phyloP scores from a whole-genome alignment of 2,329 filamentous ascomycete species.

The Triangularia verruculosa region DNA sequence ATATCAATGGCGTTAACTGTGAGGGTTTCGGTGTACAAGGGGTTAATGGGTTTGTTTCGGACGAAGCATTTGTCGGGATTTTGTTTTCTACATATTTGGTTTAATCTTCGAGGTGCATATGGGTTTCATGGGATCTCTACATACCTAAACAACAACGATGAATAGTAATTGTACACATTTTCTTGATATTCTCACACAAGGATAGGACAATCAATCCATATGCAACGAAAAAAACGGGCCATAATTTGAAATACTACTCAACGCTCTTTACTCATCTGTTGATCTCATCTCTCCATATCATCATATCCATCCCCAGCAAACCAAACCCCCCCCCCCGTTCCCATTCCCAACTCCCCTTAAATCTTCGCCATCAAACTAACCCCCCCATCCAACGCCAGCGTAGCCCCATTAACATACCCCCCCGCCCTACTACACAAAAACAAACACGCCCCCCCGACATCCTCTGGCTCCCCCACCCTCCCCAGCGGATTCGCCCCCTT shows the following conservation, averaged over 20 bases:
- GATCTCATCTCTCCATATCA: too few species aligned
- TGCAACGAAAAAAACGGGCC: not conserved
- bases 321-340: not conserved
- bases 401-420: slow-evolving; percentile 62
- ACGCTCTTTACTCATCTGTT: too few species aligned
- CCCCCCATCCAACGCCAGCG: slow-evolving; percentile 61
- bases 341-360: slow-evolving; percentile 27
- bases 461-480: slow-evolving; percentile 63
- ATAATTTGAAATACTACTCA: not conserved
- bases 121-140: not conserved
- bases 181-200: not conserved
- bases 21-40: not conserved
- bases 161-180: not conserved
- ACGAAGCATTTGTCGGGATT: not conserved
- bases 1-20: not conserved
- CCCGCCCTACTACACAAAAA: slow-evolving; percentile 68
- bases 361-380: slow-evolving; percentile 45
- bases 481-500: slow-evolving; percentile 59
- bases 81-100: not conserved
- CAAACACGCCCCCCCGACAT: slow-evolving; percentile 69
- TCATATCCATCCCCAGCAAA: too few species aligned
- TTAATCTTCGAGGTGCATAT: not conserved
- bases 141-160: not conserved
- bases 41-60: not conserved
- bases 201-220: not conserved